A percentile compares a stretch with the other conserved stretches of the same genome.
These are phyloP conservation scores for Coccomyxa sp. DNA, from an alignment of 139 green algal species.

Conservation along the genomic window DNA sequence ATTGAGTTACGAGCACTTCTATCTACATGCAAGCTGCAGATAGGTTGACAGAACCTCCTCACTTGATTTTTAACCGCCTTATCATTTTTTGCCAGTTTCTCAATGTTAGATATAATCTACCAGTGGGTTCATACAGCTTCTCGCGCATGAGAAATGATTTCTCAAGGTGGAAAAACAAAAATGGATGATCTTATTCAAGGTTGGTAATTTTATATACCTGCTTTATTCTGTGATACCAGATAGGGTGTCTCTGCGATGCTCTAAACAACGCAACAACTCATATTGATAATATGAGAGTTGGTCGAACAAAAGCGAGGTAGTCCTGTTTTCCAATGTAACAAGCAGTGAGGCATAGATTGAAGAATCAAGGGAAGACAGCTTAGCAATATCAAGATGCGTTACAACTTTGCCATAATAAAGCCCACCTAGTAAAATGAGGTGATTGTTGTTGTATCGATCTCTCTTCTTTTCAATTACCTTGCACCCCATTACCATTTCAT, in stretches of 20 bases:
- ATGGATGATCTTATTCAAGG: no score
- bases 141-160: no score
- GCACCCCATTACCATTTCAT: not conserved
- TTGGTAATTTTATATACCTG: no score
- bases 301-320: conserved; percentile 3
- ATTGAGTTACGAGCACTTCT: not conserved
- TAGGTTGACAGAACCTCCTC: not conserved
- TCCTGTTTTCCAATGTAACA: conserved; percentile 3
- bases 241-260: no score
- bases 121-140: no score
- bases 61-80: no score
- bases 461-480: not conserved
- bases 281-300: conserved; percentile 4
- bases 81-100: not conserved
- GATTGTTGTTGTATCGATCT: not conserved
- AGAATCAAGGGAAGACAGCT: conserved; percentile 9
- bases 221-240: no score
- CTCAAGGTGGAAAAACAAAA: no score
- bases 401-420: conserved; percentile 9
- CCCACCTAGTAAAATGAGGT: not conserved
- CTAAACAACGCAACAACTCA: no score
- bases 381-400: not conserved
- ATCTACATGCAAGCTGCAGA: conserved; percentile 4
- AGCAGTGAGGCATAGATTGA: conserved; percentile 5
- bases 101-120: conserved; percentile 8